Conservation (phyloP, 2,329 filamentous ascomycete species). For the Pseudopyricularia cyperi region DNA sequence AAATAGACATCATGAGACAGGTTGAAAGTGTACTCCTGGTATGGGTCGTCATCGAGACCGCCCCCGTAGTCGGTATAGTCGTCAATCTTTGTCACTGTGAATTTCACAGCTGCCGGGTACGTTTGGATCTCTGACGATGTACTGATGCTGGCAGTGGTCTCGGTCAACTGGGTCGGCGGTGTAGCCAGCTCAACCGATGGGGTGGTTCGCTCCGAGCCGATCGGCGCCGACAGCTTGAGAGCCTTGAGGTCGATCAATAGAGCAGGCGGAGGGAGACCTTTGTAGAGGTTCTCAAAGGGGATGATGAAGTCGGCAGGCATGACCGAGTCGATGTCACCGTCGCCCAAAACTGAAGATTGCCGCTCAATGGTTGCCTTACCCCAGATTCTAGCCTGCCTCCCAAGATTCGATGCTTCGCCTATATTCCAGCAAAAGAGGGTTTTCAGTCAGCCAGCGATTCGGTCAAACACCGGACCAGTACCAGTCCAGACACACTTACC, state of each 20-base stretch:
- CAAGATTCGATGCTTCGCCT: slow-evolving; percentile 14
- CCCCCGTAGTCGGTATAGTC: slow-evolving; percentile 1
- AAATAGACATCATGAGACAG: slow-evolving; percentile 49
- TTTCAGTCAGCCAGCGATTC: background rate
- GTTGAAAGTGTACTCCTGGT: slow-evolving; percentile 25
- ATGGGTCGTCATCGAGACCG: slow-evolving; percentile 24
- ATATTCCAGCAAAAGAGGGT: background rate
- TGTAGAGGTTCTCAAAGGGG: slow-evolving; percentile 42
- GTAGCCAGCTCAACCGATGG: slow-evolving; percentile 20
- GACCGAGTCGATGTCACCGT: slow-evolving; percentile 38
- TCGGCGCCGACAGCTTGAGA: slow-evolving; percentile 32
- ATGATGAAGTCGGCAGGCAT: slow-evolving; percentile 51
- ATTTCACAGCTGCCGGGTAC: slow-evolving; percentile 26
- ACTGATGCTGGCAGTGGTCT: slow-evolving; percentile 10
- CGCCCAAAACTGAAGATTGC: slow-evolving; percentile 47
- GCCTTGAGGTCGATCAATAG: slow-evolving; percentile 35
- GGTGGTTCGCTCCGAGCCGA: slow-evolving; percentile 30
- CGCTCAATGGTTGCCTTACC: slow-evolving; percentile 45
- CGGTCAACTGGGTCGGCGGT: slow-evolving; percentile 20
- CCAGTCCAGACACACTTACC: slow-evolving; percentile 24
- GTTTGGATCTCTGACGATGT: slow-evolving; percentile 17
- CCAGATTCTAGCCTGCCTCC: slow-evolving; percentile 47
- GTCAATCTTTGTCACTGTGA: slow-evolving; percentile 19
- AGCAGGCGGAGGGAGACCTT: slow-evolving; percentile 25
- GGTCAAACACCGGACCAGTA: too few relatives aligned